Base-by-base conservation (phyloP, 805 yeast species). In the Saturnispora ahearnii region DNA sequence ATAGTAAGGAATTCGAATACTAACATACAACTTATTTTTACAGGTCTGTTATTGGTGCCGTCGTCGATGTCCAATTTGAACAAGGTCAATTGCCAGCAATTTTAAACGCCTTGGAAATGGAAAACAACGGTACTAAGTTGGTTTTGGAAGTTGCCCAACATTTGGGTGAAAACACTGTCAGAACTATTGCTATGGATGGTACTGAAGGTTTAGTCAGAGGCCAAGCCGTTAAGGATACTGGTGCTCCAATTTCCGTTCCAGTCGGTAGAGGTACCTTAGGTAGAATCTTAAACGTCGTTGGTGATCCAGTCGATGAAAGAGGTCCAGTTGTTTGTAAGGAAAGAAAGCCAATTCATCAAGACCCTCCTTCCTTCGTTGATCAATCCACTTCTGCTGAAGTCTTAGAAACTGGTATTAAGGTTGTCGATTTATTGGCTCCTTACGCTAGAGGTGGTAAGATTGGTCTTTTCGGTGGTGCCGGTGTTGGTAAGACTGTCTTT, bases 391-490 rank as follows among this genome's bases (percentile, higher is more conserved):
- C 82, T 62, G 98, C 99, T 59, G 98, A 93, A 82, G 90, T 93
- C 67, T 83, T 93, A 71, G 99, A 90, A 80, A 91, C 99, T 60
- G 97, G 99, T 88, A 91, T 91, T 73, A 91, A 91, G 83, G 99
- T 91, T 74, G 99, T 91, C 78, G 99, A 91, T 73, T 81, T 91
- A 71, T 82, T 91, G 63, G 99, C 99, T 64, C 99, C 99, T 65
- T 91, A 91, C 81, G 98, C 99, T 72, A 89, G 97, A 87, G 99
- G 99, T 87, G 99, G 99, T 87, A 91, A 91, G 84, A 91, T 91
- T 88, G 99, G 99, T 84, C 84, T 91, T 71, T 91, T 91, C 86
- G 99, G 99, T 81, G 99, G 99, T 91, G 99, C 99, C 75, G 99
- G 99, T 91, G 99, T 91, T 87, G 99, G 99, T 79, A 91, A 91